Percentiles rank a stretch among this genome's conserved stretches.
phyloP scores from a whole-genome alignment of 1,139 yeast genomes.

The Scheffersomyces lignicola region DNA sequence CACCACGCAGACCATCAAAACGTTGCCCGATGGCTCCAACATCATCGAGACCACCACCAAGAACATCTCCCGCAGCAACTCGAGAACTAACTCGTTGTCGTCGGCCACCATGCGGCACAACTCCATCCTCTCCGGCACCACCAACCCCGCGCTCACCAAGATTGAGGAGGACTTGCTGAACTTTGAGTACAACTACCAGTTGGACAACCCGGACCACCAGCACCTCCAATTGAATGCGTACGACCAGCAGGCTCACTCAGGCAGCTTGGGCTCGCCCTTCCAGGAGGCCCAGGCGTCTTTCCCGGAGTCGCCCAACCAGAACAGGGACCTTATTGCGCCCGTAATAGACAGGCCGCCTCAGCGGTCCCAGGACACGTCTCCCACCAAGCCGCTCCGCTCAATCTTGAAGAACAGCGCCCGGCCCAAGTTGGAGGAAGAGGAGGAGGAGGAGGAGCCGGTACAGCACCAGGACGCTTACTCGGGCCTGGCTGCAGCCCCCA shows the following conservation, averaged over 20 bases:
- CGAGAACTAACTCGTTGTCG: conserved; percentile 34
- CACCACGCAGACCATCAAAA: conserved; percentile 43
- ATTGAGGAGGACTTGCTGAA: conserved; percentile 48
- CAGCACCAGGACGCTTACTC: conserved; percentile 8
- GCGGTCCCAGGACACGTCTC: conserved; percentile 9
- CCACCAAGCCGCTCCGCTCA: conserved; percentile 33
- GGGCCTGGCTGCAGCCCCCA: conserved; percentile 6
- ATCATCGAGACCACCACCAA: conserved; percentile 47
- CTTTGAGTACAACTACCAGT: conserved; percentile 43
- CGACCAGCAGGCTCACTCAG: conserved; percentile 8
- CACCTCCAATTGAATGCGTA: conserved; percentile 11
- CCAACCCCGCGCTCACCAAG: conserved; percentile 30
- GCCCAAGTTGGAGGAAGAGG: conserved; percentile 14
- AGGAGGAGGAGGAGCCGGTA: conserved; percentile 9
- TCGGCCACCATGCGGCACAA: conserved; percentile 18
- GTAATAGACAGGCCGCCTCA: not conserved
- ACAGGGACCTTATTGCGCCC: conserved; percentile 3
- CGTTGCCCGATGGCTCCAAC: conserved; percentile 47
- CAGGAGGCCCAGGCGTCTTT: conserved; percentile 3
- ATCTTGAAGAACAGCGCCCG: conserved; percentile 32
- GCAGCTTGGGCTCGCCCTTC: conserved; percentile 13
- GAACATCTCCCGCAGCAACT: conserved; percentile 38
- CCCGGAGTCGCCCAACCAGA: not conserved
- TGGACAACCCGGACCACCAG: conserved; percentile 20
- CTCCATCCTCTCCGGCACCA: conserved; percentile 21